These are phyloP conservation scores for Globomyces sp. DNA, from an alignment of 371 early-diverging fungal genomes.

Conservation along the genomic window DNA sequence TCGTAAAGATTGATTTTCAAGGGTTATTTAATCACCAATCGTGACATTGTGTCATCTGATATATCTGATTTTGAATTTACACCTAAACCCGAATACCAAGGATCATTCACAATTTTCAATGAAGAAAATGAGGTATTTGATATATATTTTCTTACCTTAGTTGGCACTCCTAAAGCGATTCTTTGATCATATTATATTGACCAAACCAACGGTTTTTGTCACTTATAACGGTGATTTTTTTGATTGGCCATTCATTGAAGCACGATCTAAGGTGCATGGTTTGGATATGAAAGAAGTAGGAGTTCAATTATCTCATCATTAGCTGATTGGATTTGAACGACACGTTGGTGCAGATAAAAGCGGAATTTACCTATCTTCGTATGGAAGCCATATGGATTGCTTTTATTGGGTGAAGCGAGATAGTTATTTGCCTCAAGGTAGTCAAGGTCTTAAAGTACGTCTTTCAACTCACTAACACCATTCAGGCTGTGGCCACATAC, in stretches of 20 bases:
- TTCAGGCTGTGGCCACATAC: conserved; percentile 83
- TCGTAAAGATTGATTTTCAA: conserved; percentile 24
- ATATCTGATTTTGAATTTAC: conserved; percentile 98
- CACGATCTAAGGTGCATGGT: conserved; percentile 76
- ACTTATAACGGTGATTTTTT: conserved; percentile 99
- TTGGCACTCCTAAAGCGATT: conserved; percentile 74
- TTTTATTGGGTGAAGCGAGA: conserved; percentile 99
- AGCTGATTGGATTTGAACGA: too few relatives aligned
- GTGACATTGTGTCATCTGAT: conserved; percentile 94
- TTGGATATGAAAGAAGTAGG: conserved; percentile 85
- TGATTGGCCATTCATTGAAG: conserved; percentile 99
- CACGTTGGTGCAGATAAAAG: conserved; percentile 76
- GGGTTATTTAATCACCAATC: conserved; percentile 98
- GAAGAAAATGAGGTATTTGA: conserved; percentile 79
- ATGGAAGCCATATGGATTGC: conserved; percentile 98
- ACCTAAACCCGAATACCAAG: conserved; percentile 95
- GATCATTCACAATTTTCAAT: conserved; percentile 97
- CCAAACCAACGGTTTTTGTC: conserved; percentile 90
- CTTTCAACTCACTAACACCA: too few relatives aligned
- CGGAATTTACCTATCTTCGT: conserved; percentile 82
- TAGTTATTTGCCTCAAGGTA: conserved; percentile 97
- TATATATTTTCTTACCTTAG: conserved; percentile 24
- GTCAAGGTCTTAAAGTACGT: conserved; percentile 82
- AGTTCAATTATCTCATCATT: conserved; percentile 24
- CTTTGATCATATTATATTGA: conserved; percentile 86